phyloP scores from a whole-genome alignment of 306 rosid species.

The Carpinus viminea region DNA sequence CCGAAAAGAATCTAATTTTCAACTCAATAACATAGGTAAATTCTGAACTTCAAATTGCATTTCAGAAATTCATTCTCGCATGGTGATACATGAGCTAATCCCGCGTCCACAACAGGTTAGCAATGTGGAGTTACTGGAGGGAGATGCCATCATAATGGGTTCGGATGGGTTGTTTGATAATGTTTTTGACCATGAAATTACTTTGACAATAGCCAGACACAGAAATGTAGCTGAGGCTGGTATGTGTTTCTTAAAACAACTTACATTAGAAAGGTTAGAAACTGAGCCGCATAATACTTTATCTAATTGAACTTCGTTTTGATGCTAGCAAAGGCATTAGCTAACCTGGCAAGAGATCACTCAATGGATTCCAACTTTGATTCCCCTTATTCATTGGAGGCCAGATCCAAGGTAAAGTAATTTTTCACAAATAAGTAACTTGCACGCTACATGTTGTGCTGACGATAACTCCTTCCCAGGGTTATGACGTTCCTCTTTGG shows the following conservation, averaged over 20 bases:
- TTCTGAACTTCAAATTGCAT: not conserved
- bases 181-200: conserved; percentile 72
- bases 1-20: not conserved
- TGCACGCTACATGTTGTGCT: not conserved
- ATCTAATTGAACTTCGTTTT: conserved; percentile 34
- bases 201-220: conserved; percentile 39
- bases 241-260: conserved; percentile 35
- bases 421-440: not conserved
- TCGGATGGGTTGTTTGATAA: conserved; percentile 87
- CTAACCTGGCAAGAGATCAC: conserved; percentile 81
- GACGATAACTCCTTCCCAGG: conserved; percentile 48
- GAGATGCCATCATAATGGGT: conserved; percentile 79
- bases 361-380: conserved; percentile 74
- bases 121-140: conserved; percentile 61
- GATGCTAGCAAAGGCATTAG: conserved; percentile 88
- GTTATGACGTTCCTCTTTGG: conserved; percentile 80
- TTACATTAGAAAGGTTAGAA: conserved; percentile 2
- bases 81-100: conserved; percentile 21
- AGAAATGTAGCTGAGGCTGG: conserved; percentile 74
- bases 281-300: conserved; percentile 9
- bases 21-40: not conserved
- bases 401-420: conserved; percentile 63
- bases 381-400: conserved; percentile 88
- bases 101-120: conserved; percentile 53
- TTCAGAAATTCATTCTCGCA: not conserved